A percentile compares a stretch with the other conserved stretches of the same genome.
Conservation (phyloP, 179 eudicot species). For the Monotropa hypopitys region DNA sequence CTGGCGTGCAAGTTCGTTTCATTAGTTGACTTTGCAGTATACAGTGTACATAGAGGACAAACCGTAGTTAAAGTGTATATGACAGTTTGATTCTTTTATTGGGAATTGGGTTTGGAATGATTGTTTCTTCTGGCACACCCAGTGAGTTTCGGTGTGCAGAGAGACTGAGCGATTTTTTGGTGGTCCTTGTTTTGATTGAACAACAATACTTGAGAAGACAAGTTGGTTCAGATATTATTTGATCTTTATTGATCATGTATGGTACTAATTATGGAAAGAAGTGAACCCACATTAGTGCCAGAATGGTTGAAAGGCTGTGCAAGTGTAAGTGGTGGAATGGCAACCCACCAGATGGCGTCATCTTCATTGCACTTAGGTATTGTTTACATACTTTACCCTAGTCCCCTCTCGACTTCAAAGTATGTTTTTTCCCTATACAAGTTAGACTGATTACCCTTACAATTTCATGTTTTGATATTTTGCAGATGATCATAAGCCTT, state of each 20-base stretch:
- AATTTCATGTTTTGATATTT: neutral
- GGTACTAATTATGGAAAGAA: constrained; percentile 57
- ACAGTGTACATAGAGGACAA: constrained; percentile 5
- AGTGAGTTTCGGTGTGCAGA: neutral
- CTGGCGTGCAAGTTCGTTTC: neutral
- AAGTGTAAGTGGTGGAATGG: constrained; percentile 36
- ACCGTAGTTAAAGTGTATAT: constrained; percentile 7
- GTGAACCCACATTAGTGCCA: constrained; percentile 80
- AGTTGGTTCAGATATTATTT: neutral
- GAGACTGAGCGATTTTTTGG: neutral
- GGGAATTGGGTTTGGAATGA: neutral
- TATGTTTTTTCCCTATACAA: neutral
- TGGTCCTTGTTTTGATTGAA: neutral
- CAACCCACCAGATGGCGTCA: constrained; percentile 30
- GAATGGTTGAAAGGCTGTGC: constrained; percentile 75
- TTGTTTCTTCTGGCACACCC: neutral
- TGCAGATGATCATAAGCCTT: constrained; percentile 24
- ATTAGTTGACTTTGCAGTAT: constrained; percentile 3
- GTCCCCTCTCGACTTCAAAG: neutral
- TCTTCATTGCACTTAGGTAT: constrained; percentile 43
- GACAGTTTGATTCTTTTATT: constrained; percentile 2
- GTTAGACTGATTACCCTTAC: neutral
- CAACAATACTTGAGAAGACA: neutral
- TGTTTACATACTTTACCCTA: neutral
- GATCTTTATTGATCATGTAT: constrained; percentile 33